Evolutionary conservation across 2,329 filamentous ascomycete species (phyloP), one percentile per base, ranked within the genome.

Genomic region (Colletotrichum siamense): DNA sequence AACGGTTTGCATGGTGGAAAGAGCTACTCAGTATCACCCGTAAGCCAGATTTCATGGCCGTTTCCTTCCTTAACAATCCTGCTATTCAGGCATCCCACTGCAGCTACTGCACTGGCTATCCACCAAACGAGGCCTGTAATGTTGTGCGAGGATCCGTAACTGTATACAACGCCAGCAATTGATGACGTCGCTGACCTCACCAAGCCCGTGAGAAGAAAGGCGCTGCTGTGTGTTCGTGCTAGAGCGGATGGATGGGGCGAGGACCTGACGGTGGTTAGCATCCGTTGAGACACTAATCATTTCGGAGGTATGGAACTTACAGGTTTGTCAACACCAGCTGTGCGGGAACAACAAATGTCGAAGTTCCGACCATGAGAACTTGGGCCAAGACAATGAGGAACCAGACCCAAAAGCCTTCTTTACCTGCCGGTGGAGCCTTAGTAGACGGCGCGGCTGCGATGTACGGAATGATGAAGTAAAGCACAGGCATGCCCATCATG

Each of bases 21-120:
- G 10, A 52, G 44, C 24, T 73, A 73, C 5, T 73, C 64, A n/a
- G 57, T 57, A 2, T 73, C 71, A 6, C 71, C 71, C 1, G 57
- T 69, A 15, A 73, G 55, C 71, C 71, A 73, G 8, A 73, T 69
- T 24, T 73, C 71, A 26, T 73, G 71, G 12, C 71, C 71, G 13
- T 64, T 73, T n/a, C 71, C 71, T 55, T 73, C 71, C 6, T 69
- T 64, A 5, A 69, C 71, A n/a, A 73, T 69, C 5, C 57, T 36
- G 24, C 71, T 73, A 9, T 73, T 73, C 16, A 73, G 30, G 59
- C 65, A 69, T 5, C 71, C 71, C 5, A 73, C 6, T 16, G 59
- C 57, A n/a, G 71, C 65, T 16, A 73, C 64, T 7, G 26, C 71
- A 15, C 71, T 73, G 7, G 71, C 71, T 15, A 63, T 69, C 71